Percentiles rank a stretch among this genome's conserved stretches.
phyloP scores from a whole-genome alignment of 169 alveolate genomes.

The Babesia ovata region DNA sequence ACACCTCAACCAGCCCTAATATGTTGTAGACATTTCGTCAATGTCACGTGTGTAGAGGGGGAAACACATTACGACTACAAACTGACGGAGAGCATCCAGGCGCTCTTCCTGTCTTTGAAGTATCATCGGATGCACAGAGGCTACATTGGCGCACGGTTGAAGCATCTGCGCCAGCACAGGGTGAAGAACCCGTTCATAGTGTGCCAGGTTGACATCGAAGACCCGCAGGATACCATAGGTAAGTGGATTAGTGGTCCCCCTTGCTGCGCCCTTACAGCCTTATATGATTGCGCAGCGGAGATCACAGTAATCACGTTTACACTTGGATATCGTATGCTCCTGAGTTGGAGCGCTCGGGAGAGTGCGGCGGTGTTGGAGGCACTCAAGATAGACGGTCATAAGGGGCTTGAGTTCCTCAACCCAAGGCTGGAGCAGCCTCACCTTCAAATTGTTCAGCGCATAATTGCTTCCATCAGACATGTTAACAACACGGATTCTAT shows the following conservation, averaged over 20 bases:
- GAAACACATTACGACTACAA: conserved; percentile 72
- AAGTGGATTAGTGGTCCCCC: not conserved
- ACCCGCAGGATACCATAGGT: conserved; percentile 34
- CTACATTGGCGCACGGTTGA: conserved; percentile 68
- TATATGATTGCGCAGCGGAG: conserved; percentile 4
- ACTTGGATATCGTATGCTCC: conserved; percentile 42
- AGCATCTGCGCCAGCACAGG: conserved; percentile 53
- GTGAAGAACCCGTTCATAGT: conserved; percentile 50
- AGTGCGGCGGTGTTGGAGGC: conserved; percentile 62
- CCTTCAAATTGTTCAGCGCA: conserved; percentile 24
- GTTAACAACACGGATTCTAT: conserved; percentile 51
- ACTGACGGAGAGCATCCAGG: conserved; percentile 68
- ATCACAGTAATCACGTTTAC: conserved; percentile 41
- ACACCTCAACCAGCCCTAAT: not conserved
- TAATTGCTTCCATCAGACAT: conserved; percentile 19
- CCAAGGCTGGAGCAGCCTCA: conserved; percentile 23
- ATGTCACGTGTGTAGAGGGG: conserved; percentile 67
- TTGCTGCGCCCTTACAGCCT: not conserved
- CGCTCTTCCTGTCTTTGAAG: conserved; percentile 73
- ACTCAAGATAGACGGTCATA: conserved; percentile 40
- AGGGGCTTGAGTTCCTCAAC: conserved; percentile 50
- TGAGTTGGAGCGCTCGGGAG: conserved; percentile 65
- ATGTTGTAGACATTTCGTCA: conserved; percentile 30
- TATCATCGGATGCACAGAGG: conserved; percentile 72
- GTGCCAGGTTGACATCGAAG: conserved; percentile 62